These are phyloP conservation scores for Sphenostylis stenocarpa DNA, from an alignment of 306 rosid species.

Conservation along the genomic window DNA sequence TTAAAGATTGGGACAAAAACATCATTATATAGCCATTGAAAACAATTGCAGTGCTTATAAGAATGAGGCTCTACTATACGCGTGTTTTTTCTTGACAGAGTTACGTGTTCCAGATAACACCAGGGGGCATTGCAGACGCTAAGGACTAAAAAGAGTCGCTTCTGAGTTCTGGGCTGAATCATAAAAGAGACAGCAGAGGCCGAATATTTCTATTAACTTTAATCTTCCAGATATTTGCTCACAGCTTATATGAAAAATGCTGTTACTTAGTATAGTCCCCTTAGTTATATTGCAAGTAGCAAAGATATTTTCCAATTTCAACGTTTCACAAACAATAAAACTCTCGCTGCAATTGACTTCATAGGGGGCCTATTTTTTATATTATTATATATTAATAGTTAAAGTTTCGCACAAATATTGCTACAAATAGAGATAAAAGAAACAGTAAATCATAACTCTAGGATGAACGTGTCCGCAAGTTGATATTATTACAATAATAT, in stretches of 20 bases:
- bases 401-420: not conserved
- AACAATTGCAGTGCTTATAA: not conserved
- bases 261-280: slow-evolving; percentile 5
- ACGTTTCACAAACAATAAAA: not conserved
- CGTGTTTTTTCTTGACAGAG: slow-evolving; percentile 53
- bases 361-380: not conserved
- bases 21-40: not conserved
- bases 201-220: slow-evolving; percentile 29
- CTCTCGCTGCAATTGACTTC: not conserved
- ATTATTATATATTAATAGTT: not conserved
- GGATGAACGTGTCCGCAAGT: slow-evolving; percentile 27
- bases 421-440: not conserved
- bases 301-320: slow-evolving; percentile 15
- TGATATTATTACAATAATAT: slow-evolving; percentile 48
- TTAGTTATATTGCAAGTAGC: slow-evolving; percentile 5
- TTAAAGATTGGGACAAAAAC: not conserved
- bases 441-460: not conserved
- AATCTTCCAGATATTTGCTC: slow-evolving; percentile 35
- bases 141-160: slow-evolving; percentile 61
- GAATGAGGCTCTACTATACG: slow-evolving; percentile 1
- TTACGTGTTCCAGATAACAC: slow-evolving; percentile 89
- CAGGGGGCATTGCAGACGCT: slow-evolving; percentile 91
- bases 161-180: not conserved
- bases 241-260: slow-evolving; percentile 15
- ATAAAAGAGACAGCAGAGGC: not conserved